These are phyloP conservation scores for Yamadazyma nakazawae DNA, from an alignment of 805 yeast species.

Conservation along the genomic window DNA sequence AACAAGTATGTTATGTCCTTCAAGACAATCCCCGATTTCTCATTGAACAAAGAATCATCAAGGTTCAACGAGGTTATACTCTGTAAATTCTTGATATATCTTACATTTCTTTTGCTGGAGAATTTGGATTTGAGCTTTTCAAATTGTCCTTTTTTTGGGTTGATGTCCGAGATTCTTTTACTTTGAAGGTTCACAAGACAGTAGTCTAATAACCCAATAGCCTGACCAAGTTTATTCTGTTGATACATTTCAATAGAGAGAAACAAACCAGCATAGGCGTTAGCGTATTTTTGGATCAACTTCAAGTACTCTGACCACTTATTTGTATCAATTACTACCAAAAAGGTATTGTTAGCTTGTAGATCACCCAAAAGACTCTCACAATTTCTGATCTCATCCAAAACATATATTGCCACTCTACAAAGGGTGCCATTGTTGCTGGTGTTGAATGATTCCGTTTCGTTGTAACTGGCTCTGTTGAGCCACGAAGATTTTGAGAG, in stretches of 20 bases:
- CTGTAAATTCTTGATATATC: slow-evolving; percentile 26
- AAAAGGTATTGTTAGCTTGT: slow-evolving; percentile 2
- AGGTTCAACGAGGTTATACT: slow-evolving; percentile 34
- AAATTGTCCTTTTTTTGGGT: slow-evolving; percentile 11
- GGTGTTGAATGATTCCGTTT: slow-evolving; percentile 19
- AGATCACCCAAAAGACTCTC: slow-evolving; percentile 18
- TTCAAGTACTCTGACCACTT: slow-evolving; percentile 30
- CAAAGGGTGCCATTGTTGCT: slow-evolving; percentile 39
- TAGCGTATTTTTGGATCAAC: slow-evolving; percentile 31
- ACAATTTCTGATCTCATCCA: slow-evolving; percentile 29
- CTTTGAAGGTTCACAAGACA: slow-evolving; percentile 36
- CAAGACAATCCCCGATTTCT: slow-evolving; percentile 31
- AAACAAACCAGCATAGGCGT: slow-evolving; percentile 44
- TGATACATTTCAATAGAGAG: slow-evolving; percentile 45
- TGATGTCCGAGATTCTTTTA: slow-evolving; percentile 19
- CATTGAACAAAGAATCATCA: slow-evolving; percentile 33
- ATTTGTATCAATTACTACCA: slow-evolving; percentile 8
- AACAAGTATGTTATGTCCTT: slow-evolving; percentile 38
- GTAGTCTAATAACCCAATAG: slow-evolving; percentile 43
- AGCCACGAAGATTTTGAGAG: slow-evolving; percentile 38
- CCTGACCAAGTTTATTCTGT: slow-evolving; percentile 42
- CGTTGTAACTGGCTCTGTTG: slow-evolving; percentile 24
- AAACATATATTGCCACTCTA: slow-evolving; percentile 41
- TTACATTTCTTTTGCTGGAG: slow-evolving; percentile 29
- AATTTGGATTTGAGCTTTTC: slow-evolving; percentile 24